Conservation (phyloP, 495 filamentous ascomycete species). For the Barbatosphaeria neglecta region DNA sequence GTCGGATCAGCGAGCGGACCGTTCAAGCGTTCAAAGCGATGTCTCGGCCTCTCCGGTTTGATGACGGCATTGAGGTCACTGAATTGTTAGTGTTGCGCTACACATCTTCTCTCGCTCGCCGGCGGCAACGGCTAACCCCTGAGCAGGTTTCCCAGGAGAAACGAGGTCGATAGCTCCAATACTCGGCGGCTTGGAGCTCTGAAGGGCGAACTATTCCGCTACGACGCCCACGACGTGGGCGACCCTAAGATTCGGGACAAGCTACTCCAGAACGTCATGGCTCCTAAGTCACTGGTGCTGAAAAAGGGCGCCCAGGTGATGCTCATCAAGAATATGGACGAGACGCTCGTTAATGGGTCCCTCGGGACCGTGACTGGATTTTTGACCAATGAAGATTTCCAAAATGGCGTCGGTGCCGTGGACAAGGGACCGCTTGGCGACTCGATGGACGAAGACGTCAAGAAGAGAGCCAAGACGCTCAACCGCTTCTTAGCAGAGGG, state of each 20-base stretch:
- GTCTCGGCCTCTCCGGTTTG: conserved; percentile 53
- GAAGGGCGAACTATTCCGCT: conserved; percentile 54
- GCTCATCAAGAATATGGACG: conserved; percentile 99
- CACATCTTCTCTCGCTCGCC: background rate
- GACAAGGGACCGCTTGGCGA: conserved; percentile 24
- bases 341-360: conserved; percentile 84
- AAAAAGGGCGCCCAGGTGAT: conserved; percentile 95
- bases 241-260: conserved; percentile 61
- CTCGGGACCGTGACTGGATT: conserved; percentile 77
- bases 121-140: conserved; percentile 13
- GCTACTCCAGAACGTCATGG: conserved; percentile 84
- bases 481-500: conserved; percentile 15
- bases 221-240: conserved; percentile 65
- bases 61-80: conserved; percentile 75
- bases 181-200: conserved; percentile 57
- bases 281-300: conserved; percentile 59
- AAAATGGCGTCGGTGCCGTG: conserved; percentile 45
- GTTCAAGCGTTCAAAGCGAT: conserved; percentile 60
- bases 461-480: conserved; percentile 29
- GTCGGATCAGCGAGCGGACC: conserved; percentile 59
- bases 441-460: conserved; percentile 29
- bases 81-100: conserved; percentile 51
- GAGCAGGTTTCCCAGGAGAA: conserved; percentile 71
- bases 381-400: conserved; percentile 74
- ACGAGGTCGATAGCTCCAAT: conserved; percentile 85